Evolutionary conservation across 1,139 yeast genomes (phyloP).

Genomic region (Yamadazyma dushanensis): DNA sequence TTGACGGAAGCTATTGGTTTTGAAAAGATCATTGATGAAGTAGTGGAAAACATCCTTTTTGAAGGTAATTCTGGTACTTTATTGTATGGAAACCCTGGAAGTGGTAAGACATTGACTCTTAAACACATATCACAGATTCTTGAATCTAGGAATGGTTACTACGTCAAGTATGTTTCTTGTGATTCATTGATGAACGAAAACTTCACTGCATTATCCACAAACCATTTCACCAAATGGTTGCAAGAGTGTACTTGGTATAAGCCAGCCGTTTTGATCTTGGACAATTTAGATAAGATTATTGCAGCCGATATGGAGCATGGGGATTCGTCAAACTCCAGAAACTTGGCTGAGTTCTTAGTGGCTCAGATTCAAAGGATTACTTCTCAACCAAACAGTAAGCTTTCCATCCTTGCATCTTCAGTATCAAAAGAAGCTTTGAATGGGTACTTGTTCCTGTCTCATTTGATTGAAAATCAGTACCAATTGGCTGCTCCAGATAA

Average conservation of each 20-base stretch:
- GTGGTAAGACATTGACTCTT: constrained; percentile 70
- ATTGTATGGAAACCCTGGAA: constrained; percentile 73
- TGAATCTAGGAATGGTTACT: constrained; percentile 36
- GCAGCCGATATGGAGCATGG: constrained; percentile 73
- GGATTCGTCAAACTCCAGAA: constrained; percentile 60
- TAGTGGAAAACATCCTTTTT: constrained; percentile 43
- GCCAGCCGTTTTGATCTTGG: constrained; percentile 74
- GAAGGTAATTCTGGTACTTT: constrained; percentile 55
- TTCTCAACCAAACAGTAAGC: constrained; percentile 41
- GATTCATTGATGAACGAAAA: constrained; percentile 59
- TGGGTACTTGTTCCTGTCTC: constrained; percentile 60
- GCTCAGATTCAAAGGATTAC: constrained; percentile 41
- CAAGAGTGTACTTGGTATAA: constrained; percentile 74
- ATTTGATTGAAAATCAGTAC: constrained; percentile 65
- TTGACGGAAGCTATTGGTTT: constrained; percentile 54
- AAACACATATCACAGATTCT: constrained; percentile 42
- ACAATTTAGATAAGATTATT: constrained; percentile 76
- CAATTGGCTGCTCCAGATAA: constrained; percentile 73
- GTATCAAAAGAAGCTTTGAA: constrained; percentile 68
- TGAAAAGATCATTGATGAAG: constrained; percentile 43
- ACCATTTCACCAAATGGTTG: constrained; percentile 50
- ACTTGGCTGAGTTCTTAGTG: constrained; percentile 50
- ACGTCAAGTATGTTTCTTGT: constrained; percentile 47
- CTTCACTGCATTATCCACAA: constrained; percentile 43
- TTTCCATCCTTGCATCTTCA: constrained; percentile 58